These are phyloP conservation scores for Dactylorhiza incarnata DNA, from an alignment of 106 monocot species.

Conservation along the genomic window DNA sequence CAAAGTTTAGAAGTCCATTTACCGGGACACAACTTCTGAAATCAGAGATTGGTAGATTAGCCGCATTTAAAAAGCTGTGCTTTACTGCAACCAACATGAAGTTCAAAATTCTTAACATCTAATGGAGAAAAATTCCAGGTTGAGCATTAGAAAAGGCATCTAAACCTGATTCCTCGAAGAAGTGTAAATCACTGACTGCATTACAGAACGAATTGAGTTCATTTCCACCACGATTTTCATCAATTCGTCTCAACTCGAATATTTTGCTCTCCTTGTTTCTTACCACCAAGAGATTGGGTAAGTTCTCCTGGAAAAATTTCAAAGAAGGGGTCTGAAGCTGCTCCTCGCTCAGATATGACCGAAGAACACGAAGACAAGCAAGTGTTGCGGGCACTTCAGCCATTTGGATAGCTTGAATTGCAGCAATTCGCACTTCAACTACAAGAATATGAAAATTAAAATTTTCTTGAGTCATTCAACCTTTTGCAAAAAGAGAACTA, in stretches of 20 bases:
- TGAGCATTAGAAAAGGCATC: neutral
- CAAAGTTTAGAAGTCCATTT: neutral
- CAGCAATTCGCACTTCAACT: conserved; percentile 56
- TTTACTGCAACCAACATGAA: conserved; percentile 43
- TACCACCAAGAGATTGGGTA: conserved; percentile 39
- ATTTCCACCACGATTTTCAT: conserved; percentile 15
- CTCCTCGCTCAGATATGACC: conserved; percentile 51
- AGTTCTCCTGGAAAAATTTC: conserved; percentile 58
- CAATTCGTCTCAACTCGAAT: conserved; percentile 42
- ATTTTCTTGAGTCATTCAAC: too few species aligned
- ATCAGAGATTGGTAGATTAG: conserved; percentile 25
- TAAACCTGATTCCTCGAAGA: conserved; percentile 48
- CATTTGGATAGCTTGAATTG: conserved; percentile 52
- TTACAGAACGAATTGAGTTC: conserved; percentile 21
- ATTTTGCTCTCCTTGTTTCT: conserved; percentile 41
- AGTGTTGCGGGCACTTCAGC: conserved; percentile 52
- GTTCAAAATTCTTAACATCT: neutral
- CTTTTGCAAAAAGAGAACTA: neutral
- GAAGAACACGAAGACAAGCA: conserved; percentile 41
- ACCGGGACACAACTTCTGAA: conserved; percentile 30
- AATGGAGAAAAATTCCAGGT: neutral
- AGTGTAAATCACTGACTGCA: conserved; percentile 17
- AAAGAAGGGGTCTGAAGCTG: conserved; percentile 37
- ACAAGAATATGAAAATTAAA: neutral
- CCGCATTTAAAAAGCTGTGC: conserved; percentile 29